Evolutionary conservation across 164 flowering plant species (phyloP).

Genomic region (Houttuynia cordata): DNA sequence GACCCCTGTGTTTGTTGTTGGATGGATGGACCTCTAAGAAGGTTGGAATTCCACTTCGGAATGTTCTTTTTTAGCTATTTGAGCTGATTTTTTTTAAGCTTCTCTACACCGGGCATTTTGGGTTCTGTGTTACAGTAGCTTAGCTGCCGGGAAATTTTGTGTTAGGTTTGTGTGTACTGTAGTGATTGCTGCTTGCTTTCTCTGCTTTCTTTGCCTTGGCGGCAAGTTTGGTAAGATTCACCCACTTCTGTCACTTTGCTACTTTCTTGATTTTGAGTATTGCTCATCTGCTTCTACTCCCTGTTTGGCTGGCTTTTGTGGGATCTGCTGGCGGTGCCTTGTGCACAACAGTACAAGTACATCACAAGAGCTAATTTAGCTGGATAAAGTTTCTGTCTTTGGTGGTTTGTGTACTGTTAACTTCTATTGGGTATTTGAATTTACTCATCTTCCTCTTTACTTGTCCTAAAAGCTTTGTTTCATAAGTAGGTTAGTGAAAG

Average conservation of each 20-base stretch:
- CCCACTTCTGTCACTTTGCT: not conserved
- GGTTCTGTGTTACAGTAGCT: not conserved
- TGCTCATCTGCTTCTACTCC: constrained; percentile 17
- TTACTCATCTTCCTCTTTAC: not conserved
- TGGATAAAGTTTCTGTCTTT: not conserved
- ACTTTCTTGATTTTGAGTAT: constrained; percentile 11
- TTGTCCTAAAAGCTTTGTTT: not conserved
- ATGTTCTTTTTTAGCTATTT: constrained; percentile 4
- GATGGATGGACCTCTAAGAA: not conserved
- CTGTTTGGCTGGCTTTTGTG: constrained; percentile 5
- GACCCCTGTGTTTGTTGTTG: too few relatives aligned
- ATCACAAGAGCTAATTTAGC: constrained; percentile 1
- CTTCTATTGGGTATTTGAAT: not conserved
- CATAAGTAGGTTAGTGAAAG: not conserved
- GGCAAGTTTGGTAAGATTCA: not conserved
- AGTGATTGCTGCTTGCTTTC: not conserved
- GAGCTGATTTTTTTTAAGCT: constrained; percentile 12
- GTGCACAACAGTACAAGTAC: too few relatives aligned
- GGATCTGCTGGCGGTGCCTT: constrained; percentile 3
- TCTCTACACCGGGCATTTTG: constrained; percentile 6
- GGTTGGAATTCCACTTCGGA: too few relatives aligned
- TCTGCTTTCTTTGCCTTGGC: not conserved
- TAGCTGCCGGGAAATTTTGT: constrained; percentile 7
- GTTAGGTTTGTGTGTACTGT: constrained; percentile 17
- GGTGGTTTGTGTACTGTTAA: not conserved